A percentile compares a stretch with the other conserved stretches of the same genome.
These are phyloP conservation scores for Eimeria tenella DNA, from an alignment of 169 alveolate genomes.

Conservation along the genomic window DNA sequence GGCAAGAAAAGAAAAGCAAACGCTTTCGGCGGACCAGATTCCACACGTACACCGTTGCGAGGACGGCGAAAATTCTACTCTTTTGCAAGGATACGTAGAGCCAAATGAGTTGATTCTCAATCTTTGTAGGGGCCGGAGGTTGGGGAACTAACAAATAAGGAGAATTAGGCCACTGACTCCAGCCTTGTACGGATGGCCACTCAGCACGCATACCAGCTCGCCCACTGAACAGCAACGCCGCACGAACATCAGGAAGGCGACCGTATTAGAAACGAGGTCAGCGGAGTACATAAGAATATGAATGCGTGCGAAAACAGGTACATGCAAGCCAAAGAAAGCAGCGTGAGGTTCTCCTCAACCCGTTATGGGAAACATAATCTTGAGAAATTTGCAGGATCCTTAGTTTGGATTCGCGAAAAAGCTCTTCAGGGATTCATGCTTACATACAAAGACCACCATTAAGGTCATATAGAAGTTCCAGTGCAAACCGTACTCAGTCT, in stretches of 20 bases:
- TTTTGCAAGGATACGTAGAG: background rate
- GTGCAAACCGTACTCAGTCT: slow-evolving; percentile 73
- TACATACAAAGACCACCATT: slow-evolving; percentile 71
- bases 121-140: background rate
- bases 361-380: too few relatives aligned
- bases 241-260: background rate
- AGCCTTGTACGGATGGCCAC: slow-evolving; percentile 58
- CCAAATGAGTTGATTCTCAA: background rate
- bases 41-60: background rate
- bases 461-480: slow-evolving; percentile 76
- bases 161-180: slow-evolving; percentile 9
- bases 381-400: too few relatives aligned
- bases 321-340: background rate
- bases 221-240: slow-evolving; percentile 26
- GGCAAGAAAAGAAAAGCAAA: background rate
- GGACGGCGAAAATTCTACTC: background rate
- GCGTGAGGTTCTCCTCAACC: background rate
- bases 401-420: background rate
- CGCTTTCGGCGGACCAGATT: background rate
- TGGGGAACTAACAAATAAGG: slow-evolving; percentile 19
- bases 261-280: background rate
- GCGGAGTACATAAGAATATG: background rate
- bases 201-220: slow-evolving; percentile 43
- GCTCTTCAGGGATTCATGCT: background rate
- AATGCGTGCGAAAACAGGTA: background rate